phyloP scores from a whole-genome alignment of 805 yeast genomes.

The Candida germanica region DNA sequence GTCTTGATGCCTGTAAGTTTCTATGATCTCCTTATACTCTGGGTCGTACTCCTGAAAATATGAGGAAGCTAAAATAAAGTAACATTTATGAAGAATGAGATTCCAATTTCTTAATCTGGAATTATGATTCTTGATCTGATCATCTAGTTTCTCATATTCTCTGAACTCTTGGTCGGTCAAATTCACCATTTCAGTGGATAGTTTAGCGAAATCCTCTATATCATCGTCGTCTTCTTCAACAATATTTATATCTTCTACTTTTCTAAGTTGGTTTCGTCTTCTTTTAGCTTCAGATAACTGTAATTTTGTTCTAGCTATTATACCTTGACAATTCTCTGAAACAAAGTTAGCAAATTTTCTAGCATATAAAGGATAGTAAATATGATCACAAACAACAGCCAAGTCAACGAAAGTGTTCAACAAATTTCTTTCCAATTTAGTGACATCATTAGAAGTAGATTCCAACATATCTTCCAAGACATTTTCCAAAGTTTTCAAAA shows the following conservation, averaged over 20 bases:
- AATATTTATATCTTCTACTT: slow-evolving; percentile 19
- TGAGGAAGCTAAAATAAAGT: slow-evolving; percentile 73
- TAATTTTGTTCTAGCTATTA: slow-evolving; percentile 20
- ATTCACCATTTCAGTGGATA: slow-evolving; percentile 5
- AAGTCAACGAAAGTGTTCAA: slow-evolving; percentile 47
- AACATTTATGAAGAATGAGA: slow-evolving; percentile 69
- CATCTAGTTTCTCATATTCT: slow-evolving; percentile 18
- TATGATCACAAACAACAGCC: slow-evolving; percentile 69
- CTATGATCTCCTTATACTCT: slow-evolving; percentile 22
- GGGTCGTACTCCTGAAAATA: slow-evolving; percentile 52
- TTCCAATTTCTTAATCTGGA: slow-evolving; percentile 46
- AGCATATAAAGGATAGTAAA: slow-evolving; percentile 51
- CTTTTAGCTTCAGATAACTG: slow-evolving; percentile 16
- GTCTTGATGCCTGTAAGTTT: slow-evolving; percentile 1
- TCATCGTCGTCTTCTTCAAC: slow-evolving; percentile 19
- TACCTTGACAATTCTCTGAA: slow-evolving; percentile 16
- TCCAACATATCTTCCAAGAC: slow-evolving; percentile 65
- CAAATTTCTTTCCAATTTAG: slow-evolving; percentile 47
- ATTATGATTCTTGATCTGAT: slow-evolving; percentile 20
- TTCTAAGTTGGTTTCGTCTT: slow-evolving; percentile 7
- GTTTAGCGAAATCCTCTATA: slow-evolving; percentile 11
- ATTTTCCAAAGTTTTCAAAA: slow-evolving; percentile 51
- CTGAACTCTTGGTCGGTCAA: slow-evolving; percentile 7
- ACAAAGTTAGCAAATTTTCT: slow-evolving; percentile 34
- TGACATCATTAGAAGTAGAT: slow-evolving; percentile 49